A percentile compares a stretch with the other conserved stretches of the same genome.
phyloP scores from a whole-genome alignment of 306 rosid species.

The Macrotyloma uniflorum region DNA sequence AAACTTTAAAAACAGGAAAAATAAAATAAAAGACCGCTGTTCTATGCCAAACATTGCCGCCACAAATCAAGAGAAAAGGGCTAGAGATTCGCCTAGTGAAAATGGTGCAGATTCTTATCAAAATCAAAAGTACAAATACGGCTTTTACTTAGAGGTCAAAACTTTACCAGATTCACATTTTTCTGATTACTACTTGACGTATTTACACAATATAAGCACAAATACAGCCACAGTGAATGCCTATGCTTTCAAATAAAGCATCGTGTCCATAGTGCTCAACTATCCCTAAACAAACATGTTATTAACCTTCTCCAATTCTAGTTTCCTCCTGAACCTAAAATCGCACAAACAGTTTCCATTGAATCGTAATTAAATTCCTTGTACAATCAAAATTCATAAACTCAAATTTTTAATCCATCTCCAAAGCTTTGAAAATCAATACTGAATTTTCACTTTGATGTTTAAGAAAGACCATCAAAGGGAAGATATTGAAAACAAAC shows the following conservation, averaged over 20 bases:
- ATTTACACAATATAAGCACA: not conserved
- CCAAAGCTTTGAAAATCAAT: constrained; percentile 15
- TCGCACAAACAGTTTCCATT: not conserved
- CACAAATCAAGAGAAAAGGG: not conserved
- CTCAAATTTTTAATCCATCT: not conserved
- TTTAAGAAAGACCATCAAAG: not conserved
- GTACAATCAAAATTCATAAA: not conserved
- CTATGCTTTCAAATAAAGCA: not conserved
- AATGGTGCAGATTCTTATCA: not conserved
- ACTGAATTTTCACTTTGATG: constrained; percentile 1
- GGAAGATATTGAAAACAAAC: not conserved
- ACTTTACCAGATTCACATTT: not conserved
- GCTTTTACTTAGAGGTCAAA: not conserved
- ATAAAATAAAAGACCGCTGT: not conserved
- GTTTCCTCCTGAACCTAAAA: constrained; percentile 3
- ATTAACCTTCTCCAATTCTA: constrained; percentile 5
- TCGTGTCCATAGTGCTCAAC: not conserved
- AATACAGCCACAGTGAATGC: not conserved
- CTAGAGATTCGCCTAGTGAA: not conserved
- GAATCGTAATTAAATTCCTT: not conserved
- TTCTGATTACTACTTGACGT: not conserved
- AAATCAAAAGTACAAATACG: not conserved
- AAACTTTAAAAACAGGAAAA: not conserved
- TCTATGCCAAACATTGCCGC: not conserved
- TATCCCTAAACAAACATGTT: not conserved